Evolutionary conservation across 108 stramenopile species (phyloP), one percentile per base, ranked within the genome.

Genomic region (Cylindrotheca fusiformis): DNA sequence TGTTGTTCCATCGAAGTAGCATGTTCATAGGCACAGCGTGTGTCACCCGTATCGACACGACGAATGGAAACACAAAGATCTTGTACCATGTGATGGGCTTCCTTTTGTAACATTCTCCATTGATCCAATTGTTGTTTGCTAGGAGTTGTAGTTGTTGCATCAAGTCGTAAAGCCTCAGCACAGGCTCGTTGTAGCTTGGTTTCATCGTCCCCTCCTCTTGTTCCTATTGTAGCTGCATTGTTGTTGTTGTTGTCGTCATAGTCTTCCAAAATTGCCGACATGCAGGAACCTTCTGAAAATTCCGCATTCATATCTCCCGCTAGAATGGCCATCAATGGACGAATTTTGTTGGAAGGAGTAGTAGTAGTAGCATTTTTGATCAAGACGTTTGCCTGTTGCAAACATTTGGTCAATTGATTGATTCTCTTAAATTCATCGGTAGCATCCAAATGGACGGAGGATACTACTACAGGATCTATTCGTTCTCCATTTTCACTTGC

Each of bases 251-350:
- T 32, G 47, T 20, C 33, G 49, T 56, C 28, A 31, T 55, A 41
- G 2, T 54, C 62, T 29, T 33, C 26, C 1, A 81, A 62, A 56
- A 75, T 74, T 41, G 67, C 76, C 52, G 50, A 19, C 23, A 81
- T 48, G 44, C 76, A 77, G 1, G 76, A 78, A 33, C 80, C 80
- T 23, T 23, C 47, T 22, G 62, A 47, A 23, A 81, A 44, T 61
- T 81, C 80, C 48, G 59, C 65, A 54, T 81, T 81, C 63, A 48
- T 78, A 60, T 81, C 80, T 55, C 80, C 80, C 5, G 76, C 80
- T 46, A 81, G 77, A 23, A 81, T 71, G 4, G 55, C 41, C 23
- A 69, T 58, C 12, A 69, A 65, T n/a, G 45, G 25, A 18, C 23
- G 20, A 47, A 2, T 48, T 18, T 12, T 32, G 52, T n/a, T 58